A percentile compares a stretch with the other conserved stretches of the same genome.
These are phyloP conservation scores for Gossypium australe DNA, from an alignment of 345 rosid species.

Conservation along the genomic window DNA sequence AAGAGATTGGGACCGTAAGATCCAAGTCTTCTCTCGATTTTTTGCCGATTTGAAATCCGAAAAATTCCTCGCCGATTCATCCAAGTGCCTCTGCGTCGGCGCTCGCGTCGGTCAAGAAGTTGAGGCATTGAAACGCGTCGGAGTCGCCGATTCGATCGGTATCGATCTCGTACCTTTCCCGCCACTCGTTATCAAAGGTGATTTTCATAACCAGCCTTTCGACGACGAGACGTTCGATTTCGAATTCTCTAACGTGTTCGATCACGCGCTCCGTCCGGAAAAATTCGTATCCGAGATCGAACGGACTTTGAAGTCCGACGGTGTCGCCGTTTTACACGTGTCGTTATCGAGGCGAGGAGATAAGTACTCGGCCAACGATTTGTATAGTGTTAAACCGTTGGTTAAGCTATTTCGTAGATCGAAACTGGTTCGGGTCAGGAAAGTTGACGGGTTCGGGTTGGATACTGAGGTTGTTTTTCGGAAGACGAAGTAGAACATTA, in stretches of 20 bases:
- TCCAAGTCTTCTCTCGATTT: slow-evolving; percentile 61
- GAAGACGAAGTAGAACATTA: slow-evolving; percentile 37
- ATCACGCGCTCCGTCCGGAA: slow-evolving; percentile 75
- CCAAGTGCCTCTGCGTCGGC: slow-evolving; percentile 70
- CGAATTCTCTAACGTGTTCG: slow-evolving; percentile 92
- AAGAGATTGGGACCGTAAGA: slow-evolving; percentile 86
- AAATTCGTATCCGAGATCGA: slow-evolving; percentile 76
- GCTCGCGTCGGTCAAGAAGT: slow-evolving; percentile 96
- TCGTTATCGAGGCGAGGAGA: slow-evolving; percentile 53
- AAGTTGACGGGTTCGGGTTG: slow-evolving; percentile 87
- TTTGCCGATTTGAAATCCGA: slow-evolving; percentile 34
- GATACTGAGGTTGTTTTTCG: slow-evolving; percentile 83
- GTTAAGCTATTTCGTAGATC: slow-evolving; percentile 48
- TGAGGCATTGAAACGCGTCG: slow-evolving; percentile 60
- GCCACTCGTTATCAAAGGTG: slow-evolving; percentile 70
- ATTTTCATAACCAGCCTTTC: slow-evolving; percentile 80
- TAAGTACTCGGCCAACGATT: slow-evolving; percentile 86
- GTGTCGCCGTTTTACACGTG: slow-evolving; percentile 75
- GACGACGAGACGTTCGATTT: slow-evolving; percentile 60
- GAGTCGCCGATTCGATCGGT: slow-evolving; percentile 66
- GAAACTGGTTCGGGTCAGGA: slow-evolving; percentile 51
- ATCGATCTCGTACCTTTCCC: slow-evolving; percentile 86
- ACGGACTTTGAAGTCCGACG: slow-evolving; percentile 68
- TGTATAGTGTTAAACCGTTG: slow-evolving; percentile 53
- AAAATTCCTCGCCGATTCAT: slow-evolving; percentile 43